Base-by-base conservation (phyloP, 768 basidiomycete species). In the Tubosaeta sp. region DNA sequence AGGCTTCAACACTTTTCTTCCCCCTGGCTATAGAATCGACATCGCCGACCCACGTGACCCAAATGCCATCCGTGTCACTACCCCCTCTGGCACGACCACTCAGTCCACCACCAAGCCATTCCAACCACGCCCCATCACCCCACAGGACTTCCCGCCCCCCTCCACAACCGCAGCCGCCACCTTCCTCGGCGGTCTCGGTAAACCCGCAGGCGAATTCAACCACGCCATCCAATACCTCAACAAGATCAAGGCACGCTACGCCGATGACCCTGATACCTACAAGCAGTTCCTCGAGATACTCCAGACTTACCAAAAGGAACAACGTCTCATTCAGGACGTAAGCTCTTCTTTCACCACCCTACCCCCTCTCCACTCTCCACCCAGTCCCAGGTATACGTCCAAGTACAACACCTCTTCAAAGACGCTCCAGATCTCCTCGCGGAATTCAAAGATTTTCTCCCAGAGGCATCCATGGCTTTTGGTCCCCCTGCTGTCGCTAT, bases 1-100 rank as follows among this genome's bases (percentile, higher is more conserved):
- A 69, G 95, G 95, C 19, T 97, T 97, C 83, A 97, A 98, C 72
- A 97, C 95, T 2, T 97, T 97, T 72, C 79, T 97, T 12, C 95
- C 95, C 5, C 80, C 87, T 43, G 95, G 95, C 29, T 97, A 97
- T 72, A 86, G 91, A 54, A 97, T 97, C 66, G 93, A 97, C 65
- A 76, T 86, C 64, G 75, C 73, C 25, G 87, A 89, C 73, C 83
- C 84, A 25, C 68, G 74, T 54, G 83, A 89, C 65, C 79, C 83
- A 19, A 82, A 84, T 65, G 80, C 78, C 33, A 91, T 91, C 67
- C 88, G 82, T 9, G 89, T 91, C 54, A 91, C 88, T 7, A 91
- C 89, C 14, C 89, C 89, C 39, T 72, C 75, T 56, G 88, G 89
- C 41, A 87, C 79, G 1, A 82, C 81, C 9, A 86, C 81, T 17